phyloP scores from a whole-genome alignment of 805 yeast species.

The Tetrapisispora taiwanensis region DNA sequence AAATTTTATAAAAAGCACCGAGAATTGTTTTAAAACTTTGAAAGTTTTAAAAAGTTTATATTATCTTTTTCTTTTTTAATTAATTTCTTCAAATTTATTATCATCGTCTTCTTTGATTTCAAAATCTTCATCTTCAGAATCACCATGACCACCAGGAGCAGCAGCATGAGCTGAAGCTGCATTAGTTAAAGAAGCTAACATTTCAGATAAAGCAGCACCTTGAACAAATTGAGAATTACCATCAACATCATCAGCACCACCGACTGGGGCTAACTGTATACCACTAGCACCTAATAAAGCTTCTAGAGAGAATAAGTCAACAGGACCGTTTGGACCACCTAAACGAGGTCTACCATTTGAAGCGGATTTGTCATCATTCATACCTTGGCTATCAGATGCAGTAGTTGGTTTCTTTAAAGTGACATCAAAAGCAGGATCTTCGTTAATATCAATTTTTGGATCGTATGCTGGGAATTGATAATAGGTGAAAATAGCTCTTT shows the following conservation, averaged over 20 bases:
- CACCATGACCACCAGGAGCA: constrained; percentile 22
- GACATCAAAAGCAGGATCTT: constrained; percentile 9
- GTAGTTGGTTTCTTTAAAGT: constrained; percentile 12
- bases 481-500: constrained; percentile 41
- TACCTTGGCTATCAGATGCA: not conserved
- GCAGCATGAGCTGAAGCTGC: constrained; percentile 22
- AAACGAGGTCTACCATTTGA: constrained; percentile 1
- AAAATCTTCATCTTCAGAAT: constrained; percentile 9
- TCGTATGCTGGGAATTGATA: constrained; percentile 40
- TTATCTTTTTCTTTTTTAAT: not conserved
- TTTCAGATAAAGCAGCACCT: constrained; percentile 51
- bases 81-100: constrained; percentile 4
- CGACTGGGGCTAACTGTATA: constrained; percentile 15
- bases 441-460: constrained; percentile 23
- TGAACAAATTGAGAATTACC: constrained; percentile 36
- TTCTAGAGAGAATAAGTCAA: constrained; percentile 24
- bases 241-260: constrained; percentile 33
- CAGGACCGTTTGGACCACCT: constrained; percentile 9
- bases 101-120: constrained; percentile 19
- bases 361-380: not conserved
- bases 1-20: too few species aligned
- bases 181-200: constrained; percentile 42
- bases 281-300: constrained; percentile 27
- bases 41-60: not conserved
- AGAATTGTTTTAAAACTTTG: not conserved